Evolutionary conservation across 768 basidiomycete species (phyloP).

Genomic region (Leccinellum albellum): DNA sequence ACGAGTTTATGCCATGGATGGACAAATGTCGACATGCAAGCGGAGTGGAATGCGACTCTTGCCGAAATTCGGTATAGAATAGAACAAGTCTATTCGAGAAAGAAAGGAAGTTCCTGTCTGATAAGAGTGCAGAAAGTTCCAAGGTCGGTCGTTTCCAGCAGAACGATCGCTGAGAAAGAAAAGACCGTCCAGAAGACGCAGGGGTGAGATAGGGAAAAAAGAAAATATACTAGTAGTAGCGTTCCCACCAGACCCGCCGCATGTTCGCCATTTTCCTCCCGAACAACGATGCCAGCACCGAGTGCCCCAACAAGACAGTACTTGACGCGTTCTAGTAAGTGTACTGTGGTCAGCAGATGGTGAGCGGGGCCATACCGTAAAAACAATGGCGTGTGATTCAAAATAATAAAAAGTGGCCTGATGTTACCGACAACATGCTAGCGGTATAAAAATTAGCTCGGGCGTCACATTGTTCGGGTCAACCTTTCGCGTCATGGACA

Average conservation of each 20-base stretch:
- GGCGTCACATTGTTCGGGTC: neutral
- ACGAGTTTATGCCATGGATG: constrained; percentile 20
- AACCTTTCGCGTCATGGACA: constrained; percentile 63
- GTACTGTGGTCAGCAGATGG: neutral
- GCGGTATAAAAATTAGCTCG: constrained; percentile 20
- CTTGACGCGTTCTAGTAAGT: neutral
- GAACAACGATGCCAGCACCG: neutral
- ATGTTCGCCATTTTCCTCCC: neutral
- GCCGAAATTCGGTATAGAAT: constrained; percentile 14
- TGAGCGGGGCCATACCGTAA: neutral
- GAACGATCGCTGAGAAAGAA: constrained; percentile 9
- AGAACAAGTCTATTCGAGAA: constrained; percentile 7
- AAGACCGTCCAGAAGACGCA: neutral
- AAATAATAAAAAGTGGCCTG: constrained; percentile 33
- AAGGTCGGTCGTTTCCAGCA: neutral
- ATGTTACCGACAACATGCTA: constrained; percentile 12
- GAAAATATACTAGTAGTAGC: neutral
- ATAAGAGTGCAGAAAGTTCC: constrained; percentile 21
- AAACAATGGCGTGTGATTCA: constrained; percentile 12
- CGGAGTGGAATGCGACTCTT: constrained; percentile 2
- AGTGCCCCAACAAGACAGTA: neutral
- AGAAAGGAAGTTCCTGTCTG: constrained; percentile 9
- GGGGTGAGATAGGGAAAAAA: neutral
- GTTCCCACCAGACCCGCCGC: neutral
- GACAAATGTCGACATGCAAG: neutral